Percentiles rank a stretch among this genome's conserved stretches.
Conservation (phyloP, 83 land plant species). For the Larix sibirica region DNA sequence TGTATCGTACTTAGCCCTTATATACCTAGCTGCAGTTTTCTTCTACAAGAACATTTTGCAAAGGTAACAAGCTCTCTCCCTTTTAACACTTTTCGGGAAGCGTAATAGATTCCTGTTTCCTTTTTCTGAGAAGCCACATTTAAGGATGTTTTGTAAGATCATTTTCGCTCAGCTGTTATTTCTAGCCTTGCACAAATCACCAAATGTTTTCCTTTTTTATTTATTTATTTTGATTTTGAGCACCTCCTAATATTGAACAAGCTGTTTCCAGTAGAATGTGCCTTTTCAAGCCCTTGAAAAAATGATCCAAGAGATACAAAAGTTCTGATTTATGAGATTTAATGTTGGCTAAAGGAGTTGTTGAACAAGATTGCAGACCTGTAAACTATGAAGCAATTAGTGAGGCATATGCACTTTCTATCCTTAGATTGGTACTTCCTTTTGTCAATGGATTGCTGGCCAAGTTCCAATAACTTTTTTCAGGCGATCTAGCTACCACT, state of each 20-base stretch:
- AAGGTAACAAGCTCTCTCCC: not conserved
- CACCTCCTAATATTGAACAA: too few species aligned
- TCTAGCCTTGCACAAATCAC: not conserved
- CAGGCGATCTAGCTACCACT: slow-evolving; percentile 75
- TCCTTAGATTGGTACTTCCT: too few species aligned
- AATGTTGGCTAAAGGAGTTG: slow-evolving; percentile 34
- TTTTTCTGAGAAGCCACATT: not conserved
- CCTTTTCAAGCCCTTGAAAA: not conserved
- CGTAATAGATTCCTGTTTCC: not conserved
- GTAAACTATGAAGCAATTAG: too few species aligned
- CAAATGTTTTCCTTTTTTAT: not conserved
- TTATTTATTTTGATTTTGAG: too few species aligned
- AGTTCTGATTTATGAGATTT: not conserved
- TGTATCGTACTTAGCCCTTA: slow-evolving; percentile 60
- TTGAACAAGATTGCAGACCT: too few species aligned
- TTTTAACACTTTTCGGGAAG: not conserved
- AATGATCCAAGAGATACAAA: not conserved
- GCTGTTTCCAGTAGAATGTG: not conserved
- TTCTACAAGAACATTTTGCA: too few species aligned
- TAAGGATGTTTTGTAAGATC: not conserved
- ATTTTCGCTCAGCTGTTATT: not conserved
- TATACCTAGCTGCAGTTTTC: slow-evolving; percentile 63
- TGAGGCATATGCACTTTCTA: too few species aligned
- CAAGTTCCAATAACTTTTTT: too few species aligned
- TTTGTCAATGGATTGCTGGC: too few species aligned